Percentiles rank a stretch among this genome's conserved stretches.
These are phyloP conservation scores for Steccherinum ochraceum DNA, from an alignment of 768 basidiomycete species.

Conservation along the genomic window DNA sequence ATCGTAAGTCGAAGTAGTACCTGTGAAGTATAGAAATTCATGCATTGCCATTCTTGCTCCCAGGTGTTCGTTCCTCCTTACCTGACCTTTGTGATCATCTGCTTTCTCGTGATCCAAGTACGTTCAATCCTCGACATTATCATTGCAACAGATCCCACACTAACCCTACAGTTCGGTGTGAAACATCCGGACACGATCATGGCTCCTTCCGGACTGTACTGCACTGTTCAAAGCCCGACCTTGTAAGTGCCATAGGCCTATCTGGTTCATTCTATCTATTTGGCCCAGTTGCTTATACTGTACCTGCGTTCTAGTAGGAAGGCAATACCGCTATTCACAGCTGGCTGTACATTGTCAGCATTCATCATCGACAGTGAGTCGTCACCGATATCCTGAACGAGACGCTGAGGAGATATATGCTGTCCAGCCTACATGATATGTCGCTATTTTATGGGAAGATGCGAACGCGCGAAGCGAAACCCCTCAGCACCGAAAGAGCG, in stretches of 20 bases:
- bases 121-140: background rate
- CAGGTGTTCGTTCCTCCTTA: slow-evolving; percentile 35
- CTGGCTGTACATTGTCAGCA: slow-evolving; percentile 31
- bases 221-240: slow-evolving; percentile 27
- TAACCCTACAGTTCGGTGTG: slow-evolving; percentile 8
- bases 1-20: too few relatives aligned
- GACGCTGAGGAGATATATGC: too few relatives aligned
- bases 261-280: too few relatives aligned
- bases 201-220: slow-evolving; percentile 31
- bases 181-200: background rate
- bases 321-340: slow-evolving; percentile 40
- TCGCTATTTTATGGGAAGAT: too few relatives aligned
- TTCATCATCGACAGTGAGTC: slow-evolving; percentile 39
- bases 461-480: too few relatives aligned
- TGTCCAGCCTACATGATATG: too few relatives aligned
- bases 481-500: too few relatives aligned
- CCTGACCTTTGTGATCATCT: slow-evolving; percentile 36
- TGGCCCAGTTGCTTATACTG: background rate
- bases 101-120: slow-evolving; percentile 25
- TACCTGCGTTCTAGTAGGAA: slow-evolving; percentile 1
- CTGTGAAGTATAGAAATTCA: too few relatives aligned
- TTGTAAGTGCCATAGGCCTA: slow-evolving; percentile 40
- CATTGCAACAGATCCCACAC: background rate
- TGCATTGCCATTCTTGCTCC: too few relatives aligned
- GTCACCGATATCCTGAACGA: background rate